Evolutionary conservation across 495 filamentous ascomycete genomes (phyloP).

Genomic region (Penicillium egyptiacum): DNA sequence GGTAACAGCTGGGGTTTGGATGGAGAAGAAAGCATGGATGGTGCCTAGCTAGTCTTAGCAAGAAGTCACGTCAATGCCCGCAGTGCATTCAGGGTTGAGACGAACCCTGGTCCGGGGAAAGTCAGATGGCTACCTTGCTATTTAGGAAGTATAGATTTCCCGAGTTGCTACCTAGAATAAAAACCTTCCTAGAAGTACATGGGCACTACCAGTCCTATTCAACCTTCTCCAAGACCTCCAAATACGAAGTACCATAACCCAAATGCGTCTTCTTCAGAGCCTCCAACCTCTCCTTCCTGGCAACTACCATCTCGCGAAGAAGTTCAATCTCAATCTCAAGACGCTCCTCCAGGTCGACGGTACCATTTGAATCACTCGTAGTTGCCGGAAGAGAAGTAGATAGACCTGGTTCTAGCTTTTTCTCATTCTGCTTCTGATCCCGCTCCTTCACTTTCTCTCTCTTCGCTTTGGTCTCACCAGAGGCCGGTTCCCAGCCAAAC

Average conservation of each 20-base stretch:
- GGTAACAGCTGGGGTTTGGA: background rate
- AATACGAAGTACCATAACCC: background rate
- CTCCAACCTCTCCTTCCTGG: background rate
- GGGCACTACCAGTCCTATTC: background rate
- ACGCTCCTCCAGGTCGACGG: background rate
- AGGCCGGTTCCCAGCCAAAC: background rate
- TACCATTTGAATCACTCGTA: too few species aligned
- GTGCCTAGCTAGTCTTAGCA: background rate
- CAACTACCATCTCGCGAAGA: background rate
- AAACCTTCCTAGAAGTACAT: background rate
- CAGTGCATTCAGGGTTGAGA: background rate
- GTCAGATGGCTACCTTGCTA: background rate
- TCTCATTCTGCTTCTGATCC: background rate
- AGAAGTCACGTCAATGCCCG: background rate
- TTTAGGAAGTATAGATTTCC: background rate
- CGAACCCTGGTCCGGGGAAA: background rate
- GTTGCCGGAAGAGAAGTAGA: background rate
- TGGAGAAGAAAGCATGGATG: background rate
- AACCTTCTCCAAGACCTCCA: background rate
- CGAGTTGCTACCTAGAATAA: background rate
- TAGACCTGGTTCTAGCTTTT: too few species aligned
- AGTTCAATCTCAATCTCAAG: conserved; percentile 1
- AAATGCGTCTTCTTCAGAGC: background rate
- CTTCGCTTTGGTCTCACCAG: background rate
- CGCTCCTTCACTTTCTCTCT: background rate